These are phyloP conservation scores for Triangularia setosa DNA, from an alignment of 2,329 filamentous ascomycete genomes.

Conservation along the genomic window DNA sequence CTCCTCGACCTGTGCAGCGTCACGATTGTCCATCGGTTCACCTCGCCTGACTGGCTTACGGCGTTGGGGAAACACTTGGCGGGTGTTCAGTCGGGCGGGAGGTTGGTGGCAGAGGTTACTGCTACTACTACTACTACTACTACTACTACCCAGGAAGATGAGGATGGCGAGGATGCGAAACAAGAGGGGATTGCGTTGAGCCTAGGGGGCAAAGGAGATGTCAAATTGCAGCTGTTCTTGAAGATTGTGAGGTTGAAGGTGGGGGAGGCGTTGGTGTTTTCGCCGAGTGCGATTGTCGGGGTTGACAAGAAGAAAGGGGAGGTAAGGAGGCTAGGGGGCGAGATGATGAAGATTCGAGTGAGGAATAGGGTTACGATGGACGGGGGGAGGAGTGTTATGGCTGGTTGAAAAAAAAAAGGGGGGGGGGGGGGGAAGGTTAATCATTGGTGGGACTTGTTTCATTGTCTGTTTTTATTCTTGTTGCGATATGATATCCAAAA, in stretches of 20 bases:
- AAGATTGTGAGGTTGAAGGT: conserved; percentile 41
- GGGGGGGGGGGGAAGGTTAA: no score
- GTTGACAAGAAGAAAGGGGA: not conserved
- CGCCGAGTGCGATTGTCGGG: conserved; percentile 39
- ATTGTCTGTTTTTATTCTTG: no score
- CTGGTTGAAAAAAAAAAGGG: conserved; percentile 28
- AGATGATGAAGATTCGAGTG: conserved; percentile 39
- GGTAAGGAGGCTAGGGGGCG: conserved; percentile 34
- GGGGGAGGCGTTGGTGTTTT: conserved; percentile 46
- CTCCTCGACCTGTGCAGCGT: conserved; percentile 69
- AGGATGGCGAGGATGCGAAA: conserved; percentile 5
- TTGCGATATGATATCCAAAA: no score
- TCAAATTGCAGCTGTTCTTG: conserved; percentile 35
- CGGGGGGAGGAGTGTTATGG: conserved; percentile 45
- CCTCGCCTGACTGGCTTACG: conserved; percentile 32
- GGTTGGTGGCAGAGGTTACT: not conserved
- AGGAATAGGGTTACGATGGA: conserved; percentile 42
- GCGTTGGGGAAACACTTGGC: conserved; percentile 31
- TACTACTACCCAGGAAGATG: not conserved
- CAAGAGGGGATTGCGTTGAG: conserved; percentile 10
- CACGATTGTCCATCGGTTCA: conserved; percentile 71
- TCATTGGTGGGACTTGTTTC: no score
- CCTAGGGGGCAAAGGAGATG: conserved; percentile 21
- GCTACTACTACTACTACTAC: no score
- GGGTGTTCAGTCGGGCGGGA: conserved; percentile 24